These are phyloP conservation scores for Zymoseptoria ardabiliae DNA, from an alignment of 2,329 filamentous ascomycete genomes.

Conservation along the genomic window DNA sequence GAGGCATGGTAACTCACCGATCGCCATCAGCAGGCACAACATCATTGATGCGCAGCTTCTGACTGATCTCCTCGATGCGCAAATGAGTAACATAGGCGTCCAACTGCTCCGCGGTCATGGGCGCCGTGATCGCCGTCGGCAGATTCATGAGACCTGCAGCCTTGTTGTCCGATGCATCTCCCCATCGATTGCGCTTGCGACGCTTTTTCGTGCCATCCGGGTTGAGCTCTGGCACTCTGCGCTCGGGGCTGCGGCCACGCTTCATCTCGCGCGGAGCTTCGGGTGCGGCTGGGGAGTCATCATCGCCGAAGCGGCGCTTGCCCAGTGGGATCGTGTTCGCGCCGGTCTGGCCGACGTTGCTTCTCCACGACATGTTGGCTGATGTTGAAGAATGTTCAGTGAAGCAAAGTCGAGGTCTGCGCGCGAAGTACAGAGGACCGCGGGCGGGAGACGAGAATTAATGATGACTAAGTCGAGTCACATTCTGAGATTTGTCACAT, in stretches of 20 bases:
- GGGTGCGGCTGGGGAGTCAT: constrained; percentile 33
- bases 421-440: not conserved
- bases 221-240: constrained; percentile 29
- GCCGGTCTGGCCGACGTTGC: constrained; percentile 76
- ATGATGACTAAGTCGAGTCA: not conserved
- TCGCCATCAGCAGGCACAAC: constrained; percentile 95
- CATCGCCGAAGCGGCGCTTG: constrained; percentile 69
- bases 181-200: constrained; percentile 99
- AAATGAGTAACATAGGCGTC: constrained; percentile 95
- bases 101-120: constrained; percentile 97
- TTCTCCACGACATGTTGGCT: constrained; percentile 54
- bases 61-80: constrained; percentile 97
- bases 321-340: constrained; percentile 97
- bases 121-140: constrained; percentile 89
- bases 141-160: constrained; percentile 95
- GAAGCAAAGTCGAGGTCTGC: not conserved
- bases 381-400: constrained; percentile 4
- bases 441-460: no score
- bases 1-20: constrained; percentile 54
- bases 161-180: constrained; percentile 96
- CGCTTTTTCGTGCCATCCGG: constrained; percentile 75
- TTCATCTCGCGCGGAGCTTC: constrained; percentile 48
- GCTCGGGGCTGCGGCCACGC: constrained; percentile 80
- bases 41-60: constrained; percentile 98
- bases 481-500: not conserved